Conservation (phyloP, 2,329 filamentous ascomycete genomes). For the Chalaropsis thielavioides region DNA sequence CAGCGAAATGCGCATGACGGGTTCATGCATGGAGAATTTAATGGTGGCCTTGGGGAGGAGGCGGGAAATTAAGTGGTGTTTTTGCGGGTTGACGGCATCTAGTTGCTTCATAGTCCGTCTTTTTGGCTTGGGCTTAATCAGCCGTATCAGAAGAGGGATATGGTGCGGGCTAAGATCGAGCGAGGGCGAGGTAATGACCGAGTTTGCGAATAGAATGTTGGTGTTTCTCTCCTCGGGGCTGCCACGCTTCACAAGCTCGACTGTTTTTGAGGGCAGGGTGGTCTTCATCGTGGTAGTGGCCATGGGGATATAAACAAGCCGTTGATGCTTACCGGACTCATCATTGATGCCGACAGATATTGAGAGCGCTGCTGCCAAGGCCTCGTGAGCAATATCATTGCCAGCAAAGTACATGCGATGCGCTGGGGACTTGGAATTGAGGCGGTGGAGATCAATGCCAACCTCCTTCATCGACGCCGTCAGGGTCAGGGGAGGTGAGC, state of each 20-base stretch:
- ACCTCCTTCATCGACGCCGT: slow-evolving; percentile 84
- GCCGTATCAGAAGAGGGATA: slow-evolving; percentile 66
- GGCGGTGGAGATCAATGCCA: slow-evolving; percentile 76
- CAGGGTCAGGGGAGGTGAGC: slow-evolving; percentile 59
- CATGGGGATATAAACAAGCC: slow-evolving; percentile 90
- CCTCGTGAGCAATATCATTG: slow-evolving; percentile 88
- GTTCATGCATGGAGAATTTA: slow-evolving; percentile 93
- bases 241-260: slow-evolving; percentile 60
- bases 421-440: slow-evolving; percentile 83
- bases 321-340: slow-evolving; percentile 69
- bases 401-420: slow-evolving; percentile 97
- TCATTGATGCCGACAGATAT: slow-evolving; percentile 87
- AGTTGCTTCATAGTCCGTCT: not conserved
- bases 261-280: slow-evolving; percentile 84
- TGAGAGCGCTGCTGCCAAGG: slow-evolving; percentile 77
- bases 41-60: slow-evolving; percentile 85
- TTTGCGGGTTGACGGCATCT: slow-evolving; percentile 23
- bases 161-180: slow-evolving; percentile 86
- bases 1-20: slow-evolving; percentile 77
- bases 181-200: slow-evolving; percentile 90
- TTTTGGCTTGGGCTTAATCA: slow-evolving; percentile 43
- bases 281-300: slow-evolving; percentile 90
- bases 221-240: slow-evolving; percentile 73
- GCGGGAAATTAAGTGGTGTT: slow-evolving; percentile 65
- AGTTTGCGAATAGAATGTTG: slow-evolving; percentile 91